Base-by-base conservation (phyloP, 345 rosid species). In the Turnera subulata region DNA sequence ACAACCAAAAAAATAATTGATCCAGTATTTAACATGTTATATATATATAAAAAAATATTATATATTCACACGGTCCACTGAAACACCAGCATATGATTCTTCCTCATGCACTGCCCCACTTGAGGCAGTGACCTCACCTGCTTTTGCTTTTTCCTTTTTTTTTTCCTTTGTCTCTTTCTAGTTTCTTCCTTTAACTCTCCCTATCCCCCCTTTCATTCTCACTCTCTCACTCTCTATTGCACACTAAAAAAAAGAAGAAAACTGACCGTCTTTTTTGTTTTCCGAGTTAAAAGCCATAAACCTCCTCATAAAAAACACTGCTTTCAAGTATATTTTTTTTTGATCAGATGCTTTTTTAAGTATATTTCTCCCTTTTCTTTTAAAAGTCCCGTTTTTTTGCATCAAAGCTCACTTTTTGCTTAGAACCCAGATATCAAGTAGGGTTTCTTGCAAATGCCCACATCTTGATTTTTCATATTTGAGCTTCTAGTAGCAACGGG, bases 371-470 rank as follows among this genome's bases (percentile, higher is more conserved):
- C n/a, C 12, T 42, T 16, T 42, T 15, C 14, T 16, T 42, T 16
- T 1, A 37, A 42, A 42, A 42, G n/a, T 1, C 45, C 7, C 45
- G 0, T 13, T 42, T 4, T 42, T 42, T 40, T 42, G 32, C 50
- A 21, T 38, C 46, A 66, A 51, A 37, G 32, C 61, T 11, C 54
- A 18, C 57, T 47, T 55, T 60, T 44, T 53, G 24, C 43, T 33
- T 20, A 24, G 50, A 25, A 25, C 70, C 68, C 70, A 52, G 46
- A 52, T 69, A 33, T 39, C 51, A 52, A 56, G 38, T 57, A 65
- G 74, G 59, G 64, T 63, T 73, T 43, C 17, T 52, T 20, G 56
- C 59, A 19, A 26, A 50, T 63, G 69, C 65, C 50, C 26, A 48
- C 38, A 55, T 55, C 66, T 65, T 56, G 60, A 72, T 59, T 60